Percentiles rank a stretch among this genome's conserved stretches.
phyloP scores from a whole-genome alignment of 208 protist species.

The Novymonas esmeraldas region DNA sequence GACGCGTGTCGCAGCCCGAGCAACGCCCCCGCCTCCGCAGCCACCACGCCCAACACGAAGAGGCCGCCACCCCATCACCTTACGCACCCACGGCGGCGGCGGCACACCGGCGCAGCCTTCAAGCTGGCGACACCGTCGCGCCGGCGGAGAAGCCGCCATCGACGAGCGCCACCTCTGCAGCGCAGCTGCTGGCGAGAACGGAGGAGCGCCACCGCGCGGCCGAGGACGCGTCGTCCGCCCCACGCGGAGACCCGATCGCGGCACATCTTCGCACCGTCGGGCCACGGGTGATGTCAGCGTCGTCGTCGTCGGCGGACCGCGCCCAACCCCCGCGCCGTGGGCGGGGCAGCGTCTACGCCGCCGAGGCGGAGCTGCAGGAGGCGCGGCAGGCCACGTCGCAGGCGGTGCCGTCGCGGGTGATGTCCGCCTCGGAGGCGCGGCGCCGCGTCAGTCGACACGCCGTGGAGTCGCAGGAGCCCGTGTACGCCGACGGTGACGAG shows the following conservation, averaged over 20 bases:
- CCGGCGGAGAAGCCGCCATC: neutral
- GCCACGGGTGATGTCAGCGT: constrained; percentile 5
- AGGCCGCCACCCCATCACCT: neutral
- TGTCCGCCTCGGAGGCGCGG: constrained; percentile 3
- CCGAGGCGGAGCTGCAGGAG: neutral
- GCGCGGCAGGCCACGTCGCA: neutral
- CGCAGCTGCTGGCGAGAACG: neutral
- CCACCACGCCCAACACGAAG: constrained; percentile 3
- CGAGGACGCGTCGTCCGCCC: neutral
- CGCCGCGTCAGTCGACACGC: constrained; percentile 3
- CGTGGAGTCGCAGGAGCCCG: neutral
- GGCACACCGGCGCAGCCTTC: neutral
- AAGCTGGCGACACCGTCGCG: neutral
- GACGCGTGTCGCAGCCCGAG: neutral
- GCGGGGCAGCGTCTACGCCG: neutral
- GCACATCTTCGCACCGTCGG: neutral
- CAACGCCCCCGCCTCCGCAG: constrained; percentile 1
- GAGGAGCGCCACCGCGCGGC: neutral
- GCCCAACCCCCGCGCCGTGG: neutral
- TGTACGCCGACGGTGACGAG: constrained; percentile 14
- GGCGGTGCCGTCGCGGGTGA: neutral
- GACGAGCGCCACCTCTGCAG: neutral
- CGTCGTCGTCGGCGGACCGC: neutral
- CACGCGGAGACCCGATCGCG: neutral
- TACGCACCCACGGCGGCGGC: neutral